Conservation (phyloP, 2,329 filamentous ascomycete genomes). For the Diplodia corticola region DNA sequence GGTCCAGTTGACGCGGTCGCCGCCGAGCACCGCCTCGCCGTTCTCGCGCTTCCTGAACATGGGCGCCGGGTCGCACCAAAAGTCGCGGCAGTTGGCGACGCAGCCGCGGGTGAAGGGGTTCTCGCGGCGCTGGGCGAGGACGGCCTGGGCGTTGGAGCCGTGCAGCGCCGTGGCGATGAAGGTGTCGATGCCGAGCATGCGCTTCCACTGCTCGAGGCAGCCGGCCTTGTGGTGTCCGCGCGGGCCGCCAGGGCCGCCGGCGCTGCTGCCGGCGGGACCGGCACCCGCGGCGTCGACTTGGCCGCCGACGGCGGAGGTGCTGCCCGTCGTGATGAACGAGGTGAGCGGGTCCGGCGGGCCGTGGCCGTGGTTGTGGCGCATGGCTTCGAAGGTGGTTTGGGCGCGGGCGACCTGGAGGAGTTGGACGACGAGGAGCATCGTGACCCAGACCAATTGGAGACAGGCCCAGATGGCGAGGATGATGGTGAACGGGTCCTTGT, state of each 20-base stretch:
- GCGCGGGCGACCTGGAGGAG: conserved; percentile 88
- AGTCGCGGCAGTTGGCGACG: conserved; percentile 89
- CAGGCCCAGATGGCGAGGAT: conserved; percentile 76
- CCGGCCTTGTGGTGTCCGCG: conserved; percentile 60
- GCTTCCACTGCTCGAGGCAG: conserved; percentile 76
- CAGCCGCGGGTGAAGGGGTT: conserved; percentile 87
- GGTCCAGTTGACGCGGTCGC: conserved; percentile 81
- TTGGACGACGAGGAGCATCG: conserved; percentile 95
- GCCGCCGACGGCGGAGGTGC: conserved; percentile 64
- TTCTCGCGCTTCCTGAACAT: conserved; percentile 74
- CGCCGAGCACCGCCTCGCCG: conserved; percentile 74
- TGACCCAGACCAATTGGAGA: conserved; percentile 89
- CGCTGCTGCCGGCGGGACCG: conserved; percentile 43
- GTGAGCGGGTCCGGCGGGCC: conserved; percentile 61
- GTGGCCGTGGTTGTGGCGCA: conserved; percentile 71
- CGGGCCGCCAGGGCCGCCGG: conserved; percentile 49
- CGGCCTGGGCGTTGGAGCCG: conserved; percentile 61
- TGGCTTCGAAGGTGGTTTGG: conserved; percentile 95
- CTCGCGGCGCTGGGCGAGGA: conserved; percentile 51
- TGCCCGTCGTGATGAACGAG: conserved; percentile 72
- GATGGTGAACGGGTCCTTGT: conserved; percentile 81
- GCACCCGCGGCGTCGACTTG: conserved; percentile 56
- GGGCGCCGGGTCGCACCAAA: conserved; percentile 89
- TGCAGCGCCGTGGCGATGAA: conserved; percentile 89
- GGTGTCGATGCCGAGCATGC: conserved; percentile 84